Percentiles rank a stretch among this genome's conserved stretches.
Evolutionary conservation across 1,284 basidiomycete species (phyloP).

Genomic region (Boletus nobilissimus): DNA sequence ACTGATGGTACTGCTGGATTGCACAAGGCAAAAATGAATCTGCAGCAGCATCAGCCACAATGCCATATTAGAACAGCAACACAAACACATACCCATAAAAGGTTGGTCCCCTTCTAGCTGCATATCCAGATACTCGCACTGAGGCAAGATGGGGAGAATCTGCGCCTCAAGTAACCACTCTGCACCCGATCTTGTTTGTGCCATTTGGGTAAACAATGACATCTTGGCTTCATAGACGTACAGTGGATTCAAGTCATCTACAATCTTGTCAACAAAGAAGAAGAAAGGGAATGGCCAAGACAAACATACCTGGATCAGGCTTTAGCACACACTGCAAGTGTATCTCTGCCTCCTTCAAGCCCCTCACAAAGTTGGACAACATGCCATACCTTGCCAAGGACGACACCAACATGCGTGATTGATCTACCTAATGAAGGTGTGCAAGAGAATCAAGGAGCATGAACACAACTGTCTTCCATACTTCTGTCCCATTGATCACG

Average conservation of each 20-base stretch:
- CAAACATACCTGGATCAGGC: constrained; percentile 83
- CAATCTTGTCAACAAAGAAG: neutral
- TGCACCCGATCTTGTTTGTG: constrained; percentile 84
- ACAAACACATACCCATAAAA: constrained; percentile 71
- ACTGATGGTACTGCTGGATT: constrained; percentile 87
- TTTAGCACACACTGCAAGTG: constrained; percentile 85
- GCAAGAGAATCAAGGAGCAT: constrained; percentile 85
- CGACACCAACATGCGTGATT: constrained; percentile 65
- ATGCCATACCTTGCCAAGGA: constrained; percentile 83
- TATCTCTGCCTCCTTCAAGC: constrained; percentile 85
- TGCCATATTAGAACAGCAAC: neutral
- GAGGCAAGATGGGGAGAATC: constrained; percentile 80
- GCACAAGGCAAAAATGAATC: constrained; percentile 91
- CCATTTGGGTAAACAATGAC: constrained; percentile 86
- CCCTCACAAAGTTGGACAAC: constrained; percentile 84
- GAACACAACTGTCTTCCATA: constrained; percentile 96
- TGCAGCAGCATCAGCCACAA: constrained; percentile 44
- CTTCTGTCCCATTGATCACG: constrained; percentile 92
- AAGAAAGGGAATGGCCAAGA: neutral
- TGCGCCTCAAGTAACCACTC: constrained; percentile 87
- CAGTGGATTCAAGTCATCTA: constrained; percentile 89
- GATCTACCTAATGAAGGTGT: constrained; percentile 72
- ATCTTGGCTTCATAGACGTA: constrained; percentile 98
- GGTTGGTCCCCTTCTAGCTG: constrained; percentile 84
- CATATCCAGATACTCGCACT: constrained; percentile 89